Evolutionary conservation across 305 asterid species (phyloP), one percentile per base, ranked within the genome.

Genomic region (Solanum hybrid): DNA sequence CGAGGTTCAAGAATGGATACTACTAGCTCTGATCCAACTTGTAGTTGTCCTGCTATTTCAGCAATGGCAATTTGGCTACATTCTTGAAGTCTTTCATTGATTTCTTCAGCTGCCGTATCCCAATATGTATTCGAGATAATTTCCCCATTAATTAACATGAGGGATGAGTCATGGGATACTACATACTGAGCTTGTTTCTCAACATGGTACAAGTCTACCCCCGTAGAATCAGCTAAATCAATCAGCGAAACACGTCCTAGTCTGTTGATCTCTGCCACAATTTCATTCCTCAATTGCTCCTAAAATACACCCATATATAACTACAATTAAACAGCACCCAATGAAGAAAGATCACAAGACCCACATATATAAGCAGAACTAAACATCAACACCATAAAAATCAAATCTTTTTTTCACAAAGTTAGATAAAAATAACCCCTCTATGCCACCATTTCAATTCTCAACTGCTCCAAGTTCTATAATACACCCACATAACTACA

Each of bases 1-100:
- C 98, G 98, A 68, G 99, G 98, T 92, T 96, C 98, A 77, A 97
- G 87, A 79, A 96, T 91, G 27, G 99, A 94, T 77, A 94, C 93
- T 9, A 96, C 76, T 83, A 97, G 91, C 91, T 97, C 99, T 2
- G 98, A 95, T 90, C 99, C 97, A 87, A 96, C 97, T 95, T 97
- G 99, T 91, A 94, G 93, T 93, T 96, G 99, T 1, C 93, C 97
- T 4, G 99, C 99, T 31, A 97, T 97, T 93, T 97, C 99, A 61
- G 99, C 98, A 92, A 97, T 89, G 77, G 98, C 94, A 93, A 97
- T 94, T 93, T 97, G 99, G 93, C 99, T 97, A 92, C 98, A 96
- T 89, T 96, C 99, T 94, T 97, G 98, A 75, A 97, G 98, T 75
- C 96, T 95, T 90, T 97, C 99, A 89, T 97, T 96, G 87, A 97